Conservation (phyloP, 2,329 filamentous ascomycete genomes). For the Arachnopeziza araneosa region DNA sequence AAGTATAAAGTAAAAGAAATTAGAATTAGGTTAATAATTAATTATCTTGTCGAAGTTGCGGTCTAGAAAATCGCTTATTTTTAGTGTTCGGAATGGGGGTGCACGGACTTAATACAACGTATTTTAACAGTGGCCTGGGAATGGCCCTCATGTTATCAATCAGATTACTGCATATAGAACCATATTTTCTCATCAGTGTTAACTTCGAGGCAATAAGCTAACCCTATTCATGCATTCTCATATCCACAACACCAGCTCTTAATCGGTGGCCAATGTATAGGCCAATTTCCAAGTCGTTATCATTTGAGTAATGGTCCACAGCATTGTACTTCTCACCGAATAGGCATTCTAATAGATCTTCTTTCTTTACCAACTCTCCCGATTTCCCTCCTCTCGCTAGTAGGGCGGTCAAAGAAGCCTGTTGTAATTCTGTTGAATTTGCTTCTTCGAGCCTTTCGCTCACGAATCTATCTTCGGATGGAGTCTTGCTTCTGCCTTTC, state of each 20-base stretch:
- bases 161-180: no score
- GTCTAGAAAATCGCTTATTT: no score
- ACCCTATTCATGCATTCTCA: not conserved
- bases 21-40: no score
- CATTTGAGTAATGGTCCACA: not conserved
- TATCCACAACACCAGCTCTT: not conserved
- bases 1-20: no score
- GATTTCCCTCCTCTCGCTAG: constrained; percentile 64
- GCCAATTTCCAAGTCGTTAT: not conserved
- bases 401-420: constrained; percentile 62
- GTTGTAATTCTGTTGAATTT: constrained; percentile 77
- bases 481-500: constrained; percentile 34
- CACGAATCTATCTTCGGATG: constrained; percentile 41
- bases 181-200: no score
- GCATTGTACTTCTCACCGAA: constrained; percentile 49
- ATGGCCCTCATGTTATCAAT: no score
- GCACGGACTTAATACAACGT: no score
- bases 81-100: no score
- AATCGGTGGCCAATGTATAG: not conserved
- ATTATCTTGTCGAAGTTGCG: no score
- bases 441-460: constrained; percentile 69
- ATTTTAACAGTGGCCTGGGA: no score
- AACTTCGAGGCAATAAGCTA: no score
- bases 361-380: constrained; percentile 73
- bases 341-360: constrained; percentile 83